Conservation (phyloP, 345 rosid genomes). For the Aquilaria malaccensis region DNA sequence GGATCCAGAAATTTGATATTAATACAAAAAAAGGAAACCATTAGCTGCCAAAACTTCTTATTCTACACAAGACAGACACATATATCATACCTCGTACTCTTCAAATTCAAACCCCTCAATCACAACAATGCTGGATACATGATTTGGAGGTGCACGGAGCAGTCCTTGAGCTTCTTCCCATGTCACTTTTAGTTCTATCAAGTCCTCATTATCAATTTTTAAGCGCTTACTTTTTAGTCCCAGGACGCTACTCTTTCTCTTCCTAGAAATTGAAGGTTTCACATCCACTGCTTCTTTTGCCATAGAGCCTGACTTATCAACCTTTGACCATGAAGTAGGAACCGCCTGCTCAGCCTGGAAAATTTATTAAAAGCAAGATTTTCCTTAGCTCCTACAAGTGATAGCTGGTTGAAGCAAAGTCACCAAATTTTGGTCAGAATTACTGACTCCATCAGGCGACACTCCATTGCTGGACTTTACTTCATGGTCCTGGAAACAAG, state of each 20-base stretch:
- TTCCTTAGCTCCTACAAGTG: constrained; percentile 16
- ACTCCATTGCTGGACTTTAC: constrained; percentile 35
- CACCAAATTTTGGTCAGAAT: constrained; percentile 16
- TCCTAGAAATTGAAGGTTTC: constrained; percentile 41
- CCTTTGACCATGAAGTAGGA: constrained; percentile 56
- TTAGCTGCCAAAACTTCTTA: not conserved
- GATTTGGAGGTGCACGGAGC: constrained; percentile 75
- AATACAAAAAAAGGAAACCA: not conserved
- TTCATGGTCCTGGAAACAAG: constrained; percentile 59
- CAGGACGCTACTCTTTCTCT: constrained; percentile 61
- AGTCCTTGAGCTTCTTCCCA: constrained; percentile 96
- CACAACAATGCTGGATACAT: constrained; percentile 49
- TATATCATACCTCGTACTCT: constrained; percentile 69
- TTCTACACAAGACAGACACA: constrained; percentile 1
- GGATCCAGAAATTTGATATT: not conserved
- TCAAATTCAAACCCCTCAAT: constrained; percentile 91
- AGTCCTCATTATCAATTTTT: constrained; percentile 67
- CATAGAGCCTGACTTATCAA: constrained; percentile 58
- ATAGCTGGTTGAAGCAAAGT: constrained; percentile 24
- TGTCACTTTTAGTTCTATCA: constrained; percentile 67
- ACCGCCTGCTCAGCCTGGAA: constrained; percentile 64
- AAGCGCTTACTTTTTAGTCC: constrained; percentile 76
- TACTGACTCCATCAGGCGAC: constrained; percentile 51
- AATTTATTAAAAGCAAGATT: constrained; percentile 25
- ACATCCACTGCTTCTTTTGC: constrained; percentile 64